These are phyloP conservation scores for Lophium mytilinum DNA, from an alignment of 495 filamentous ascomycete species.

Conservation along the genomic window DNA sequence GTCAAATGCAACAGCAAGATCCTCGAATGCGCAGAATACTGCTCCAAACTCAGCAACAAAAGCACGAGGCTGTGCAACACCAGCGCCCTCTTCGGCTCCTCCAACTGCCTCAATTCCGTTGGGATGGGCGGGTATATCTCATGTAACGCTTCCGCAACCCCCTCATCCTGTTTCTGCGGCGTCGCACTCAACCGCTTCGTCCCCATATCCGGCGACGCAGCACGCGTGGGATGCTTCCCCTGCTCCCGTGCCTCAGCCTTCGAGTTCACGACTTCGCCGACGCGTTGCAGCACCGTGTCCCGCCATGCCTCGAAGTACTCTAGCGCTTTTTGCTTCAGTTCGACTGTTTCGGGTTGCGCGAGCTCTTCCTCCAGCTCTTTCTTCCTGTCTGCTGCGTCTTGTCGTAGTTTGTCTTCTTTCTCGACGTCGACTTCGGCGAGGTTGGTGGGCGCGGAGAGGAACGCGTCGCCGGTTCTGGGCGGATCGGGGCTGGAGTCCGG, in stretches of 20 bases:
- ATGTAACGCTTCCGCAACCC: constrained; percentile 20
- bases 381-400: constrained; percentile 2
- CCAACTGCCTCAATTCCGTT: constrained; percentile 24
- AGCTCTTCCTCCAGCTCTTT: constrained; percentile 31
- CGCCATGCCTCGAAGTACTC: constrained; percentile 59
- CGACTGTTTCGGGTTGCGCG: constrained; percentile 25
- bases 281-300: constrained; percentile 49
- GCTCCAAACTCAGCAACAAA: constrained; percentile 33
- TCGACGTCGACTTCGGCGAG: neutral
- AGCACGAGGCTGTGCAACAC: constrained; percentile 33
- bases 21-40: constrained; percentile 35
- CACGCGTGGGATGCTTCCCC: constrained; percentile 7
- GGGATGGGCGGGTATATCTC: constrained; percentile 30
- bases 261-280: constrained; percentile 59
- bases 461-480: neutral
- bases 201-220: constrained; percentile 10
- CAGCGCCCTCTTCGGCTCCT: constrained; percentile 26
- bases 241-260: constrained; percentile 36
- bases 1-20: constrained; percentile 32
- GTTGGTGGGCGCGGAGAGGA: neutral
- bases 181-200: constrained; percentile 14
- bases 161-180: constrained; percentile 19
- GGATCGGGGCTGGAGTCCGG: neutral
- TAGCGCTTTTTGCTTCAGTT: constrained; percentile 39
- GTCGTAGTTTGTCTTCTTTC: neutral